These are phyloP conservation scores for Tinospora cordifolia DNA, from an alignment of 164 flowering plant species.

Conservation along the genomic window DNA sequence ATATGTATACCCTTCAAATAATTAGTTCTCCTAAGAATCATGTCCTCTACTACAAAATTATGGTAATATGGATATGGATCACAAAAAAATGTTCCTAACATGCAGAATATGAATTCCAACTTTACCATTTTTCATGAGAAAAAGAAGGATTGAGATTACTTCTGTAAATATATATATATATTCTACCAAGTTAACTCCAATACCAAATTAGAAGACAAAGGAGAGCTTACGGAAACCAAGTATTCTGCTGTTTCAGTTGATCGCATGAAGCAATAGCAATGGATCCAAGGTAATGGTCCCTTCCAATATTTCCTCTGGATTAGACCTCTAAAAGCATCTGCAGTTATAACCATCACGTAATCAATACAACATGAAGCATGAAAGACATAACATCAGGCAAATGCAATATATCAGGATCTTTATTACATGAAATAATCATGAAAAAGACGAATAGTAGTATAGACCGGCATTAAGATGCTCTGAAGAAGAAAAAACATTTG, in stretches of 20 bases:
- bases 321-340: constrained; percentile 76
- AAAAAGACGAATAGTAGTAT: too few relatives aligned
- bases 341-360: constrained; percentile 7
- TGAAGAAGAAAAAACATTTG: too few relatives aligned
- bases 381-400: background rate
- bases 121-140: background rate
- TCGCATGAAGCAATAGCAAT: constrained; percentile 91
- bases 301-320: constrained; percentile 64
- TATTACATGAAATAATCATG: background rate
- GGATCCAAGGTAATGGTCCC: constrained; percentile 81
- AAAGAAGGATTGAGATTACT: background rate
- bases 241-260: constrained; percentile 65
- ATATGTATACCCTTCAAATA: too few relatives aligned
- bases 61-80: background rate
- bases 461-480: too few relatives aligned
- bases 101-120: background rate
- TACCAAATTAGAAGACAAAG: background rate
- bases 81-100: background rate
- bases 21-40: too few relatives aligned
- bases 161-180: too few relatives aligned
- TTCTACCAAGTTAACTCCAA: background rate
- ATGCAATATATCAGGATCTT: background rate
- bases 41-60: background rate
- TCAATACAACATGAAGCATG: background rate
- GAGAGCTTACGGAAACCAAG: constrained; percentile 56